Evolutionary conservation across 805 yeast species (phyloP), one percentile per base, ranked within the genome.

Genomic region (Torulaspora gathmanii): DNA sequence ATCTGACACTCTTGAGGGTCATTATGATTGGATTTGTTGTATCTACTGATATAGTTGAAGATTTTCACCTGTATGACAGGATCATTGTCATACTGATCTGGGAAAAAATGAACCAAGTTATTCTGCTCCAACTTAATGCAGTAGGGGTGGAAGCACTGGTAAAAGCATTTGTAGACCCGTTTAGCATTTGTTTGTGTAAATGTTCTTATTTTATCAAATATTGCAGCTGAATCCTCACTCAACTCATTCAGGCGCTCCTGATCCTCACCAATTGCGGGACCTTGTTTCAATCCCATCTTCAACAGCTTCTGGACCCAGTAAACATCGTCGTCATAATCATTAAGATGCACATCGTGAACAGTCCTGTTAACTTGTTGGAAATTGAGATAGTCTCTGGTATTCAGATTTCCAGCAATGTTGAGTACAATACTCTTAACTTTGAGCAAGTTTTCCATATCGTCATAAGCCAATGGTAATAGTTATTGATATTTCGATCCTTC

Each of bases 1-100:
- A 51, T 50, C 8, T 37, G 47, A 39, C 38, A 60, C 19, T 50
- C 51, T 2, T 50, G 45, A 22, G 16, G 29, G 45, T 57, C 63
- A 31, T 51, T 54, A 5, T 25, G 31, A 37, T 56, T 57, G 7
- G 59, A 55, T 12, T 50, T 38, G 38, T 56, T 58, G 39, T 51
- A 64, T 17, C 38, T 46, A 12, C 44, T 16, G 13, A 64, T 50
- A 33, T 52, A 51, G 20, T 43, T 48, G 15, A 64, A 34, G 12
- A 61, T 56, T 35, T 50, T 47, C 15, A 57, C 63, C 38, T 63
- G 65, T 11, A 47, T 19, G 10, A 54, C 33, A 3, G 67, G 66
- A 46, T 63, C 64, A 11, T 49, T 42, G 19, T 52, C 57, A 37
- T 55, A 59, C 16, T 42, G 34, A 1, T 35, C 40, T 3, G 64